These are phyloP conservation scores for Gynandropsis gynandra DNA, from an alignment of 345 rosid species.

Conservation along the genomic window DNA sequence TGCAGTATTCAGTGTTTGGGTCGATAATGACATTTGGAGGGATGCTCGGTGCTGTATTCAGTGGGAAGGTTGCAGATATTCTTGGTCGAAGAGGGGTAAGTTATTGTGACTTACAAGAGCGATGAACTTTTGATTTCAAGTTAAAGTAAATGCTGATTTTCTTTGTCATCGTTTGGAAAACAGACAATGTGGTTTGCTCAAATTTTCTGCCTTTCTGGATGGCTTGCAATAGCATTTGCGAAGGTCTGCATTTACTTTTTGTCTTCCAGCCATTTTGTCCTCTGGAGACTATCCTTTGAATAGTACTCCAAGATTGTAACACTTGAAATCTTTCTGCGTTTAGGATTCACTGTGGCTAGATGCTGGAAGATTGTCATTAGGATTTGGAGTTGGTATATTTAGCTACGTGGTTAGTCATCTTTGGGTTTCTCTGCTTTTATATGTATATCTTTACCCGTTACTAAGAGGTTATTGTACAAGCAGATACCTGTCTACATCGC, in stretches of 20 bases:
- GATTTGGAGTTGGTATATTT: constrained; percentile 34
- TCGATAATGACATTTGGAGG: constrained; percentile 30
- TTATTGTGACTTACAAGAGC: neutral
- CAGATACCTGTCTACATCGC: constrained; percentile 32
- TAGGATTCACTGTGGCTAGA: constrained; percentile 34
- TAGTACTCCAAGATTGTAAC: neutral
- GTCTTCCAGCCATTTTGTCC: constrained; percentile 14
- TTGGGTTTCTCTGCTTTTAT: neutral
- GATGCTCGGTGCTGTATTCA: constrained; percentile 27
- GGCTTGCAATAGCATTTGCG: constrained; percentile 37
- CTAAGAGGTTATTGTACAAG: neutral
- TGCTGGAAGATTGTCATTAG: constrained; percentile 36
- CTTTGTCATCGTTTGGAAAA: neutral
- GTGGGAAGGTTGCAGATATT: constrained; percentile 26
- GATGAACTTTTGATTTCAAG: neutral
- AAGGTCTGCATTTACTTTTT: constrained; percentile 21
- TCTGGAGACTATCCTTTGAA: neutral
- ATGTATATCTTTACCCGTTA: neutral
- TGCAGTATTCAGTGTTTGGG: constrained; percentile 29
- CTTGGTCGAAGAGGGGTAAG: constrained; percentile 25
- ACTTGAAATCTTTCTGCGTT: neutral
- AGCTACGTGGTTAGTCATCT: constrained; percentile 29
- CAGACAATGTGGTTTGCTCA: constrained; percentile 41
- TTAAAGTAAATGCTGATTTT: too few relatives aligned
- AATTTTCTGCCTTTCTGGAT: constrained; percentile 29